A percentile compares a stretch with the other conserved stretches of the same genome.
Conservation (phyloP, 768 basidiomycete genomes). For the Phlebiopsis flavidoalba region DNA sequence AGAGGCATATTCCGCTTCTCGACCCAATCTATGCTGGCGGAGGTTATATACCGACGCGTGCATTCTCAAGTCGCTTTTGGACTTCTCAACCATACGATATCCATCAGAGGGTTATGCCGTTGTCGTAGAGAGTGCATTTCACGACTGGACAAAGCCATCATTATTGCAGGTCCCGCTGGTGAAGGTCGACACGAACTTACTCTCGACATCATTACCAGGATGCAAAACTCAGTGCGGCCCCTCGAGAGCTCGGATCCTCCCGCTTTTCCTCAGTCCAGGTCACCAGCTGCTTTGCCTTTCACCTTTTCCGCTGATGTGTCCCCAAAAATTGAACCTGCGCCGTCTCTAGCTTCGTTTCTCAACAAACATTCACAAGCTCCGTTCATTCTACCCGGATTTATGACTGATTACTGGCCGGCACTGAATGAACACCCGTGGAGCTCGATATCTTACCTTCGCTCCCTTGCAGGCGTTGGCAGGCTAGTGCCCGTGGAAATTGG, state of each 20-base stretch:
- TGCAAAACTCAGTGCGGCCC: slow-evolving; percentile 42
- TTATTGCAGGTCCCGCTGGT: slow-evolving; percentile 78
- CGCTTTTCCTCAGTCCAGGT: not conserved
- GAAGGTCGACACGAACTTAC: slow-evolving; percentile 54
- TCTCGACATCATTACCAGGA: slow-evolving; percentile 50
- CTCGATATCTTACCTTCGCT: slow-evolving; percentile 61
- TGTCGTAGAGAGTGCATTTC: slow-evolving; percentile 42
- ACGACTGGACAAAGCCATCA: slow-evolving; percentile 72
- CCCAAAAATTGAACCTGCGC: slow-evolving; percentile 39
- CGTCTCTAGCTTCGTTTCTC: slow-evolving; percentile 52
- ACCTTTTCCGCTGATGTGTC: slow-evolving; percentile 22
- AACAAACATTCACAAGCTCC: slow-evolving; percentile 40
- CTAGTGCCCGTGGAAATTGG: slow-evolving; percentile 91
- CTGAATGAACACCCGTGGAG: slow-evolving; percentile 64
- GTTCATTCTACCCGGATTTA: slow-evolving; percentile 68
- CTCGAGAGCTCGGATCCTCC: slow-evolving; percentile 8
- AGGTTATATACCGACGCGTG: slow-evolving; percentile 73
- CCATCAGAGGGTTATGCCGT: not conserved
- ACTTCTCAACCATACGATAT: slow-evolving; percentile 17
- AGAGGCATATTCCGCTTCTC: slow-evolving; percentile 21
- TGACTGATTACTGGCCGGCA: slow-evolving; percentile 70
- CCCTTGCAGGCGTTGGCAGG: slow-evolving; percentile 72
- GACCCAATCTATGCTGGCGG: slow-evolving; percentile 47
- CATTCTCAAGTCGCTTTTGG: slow-evolving; percentile 49
- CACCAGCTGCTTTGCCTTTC: not conserved